phyloP scores from a whole-genome alignment of 2,329 filamentous ascomycete species.

The Colletotrichum euphorbiae region DNA sequence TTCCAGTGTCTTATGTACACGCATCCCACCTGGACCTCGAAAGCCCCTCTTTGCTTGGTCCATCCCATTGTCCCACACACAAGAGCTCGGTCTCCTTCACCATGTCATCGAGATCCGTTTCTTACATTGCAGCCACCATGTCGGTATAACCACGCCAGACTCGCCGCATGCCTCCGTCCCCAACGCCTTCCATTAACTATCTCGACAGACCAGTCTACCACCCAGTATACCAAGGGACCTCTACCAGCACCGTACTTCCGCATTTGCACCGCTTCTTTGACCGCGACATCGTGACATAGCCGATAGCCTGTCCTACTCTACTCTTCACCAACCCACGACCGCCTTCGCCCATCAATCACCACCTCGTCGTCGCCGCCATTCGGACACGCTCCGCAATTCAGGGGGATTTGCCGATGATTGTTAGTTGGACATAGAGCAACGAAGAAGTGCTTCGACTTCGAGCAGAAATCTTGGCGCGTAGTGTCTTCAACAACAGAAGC shows the following conservation, averaged over 20 bases:
- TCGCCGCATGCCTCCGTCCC: constrained; percentile 28
- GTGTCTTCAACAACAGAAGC: constrained; percentile 2
- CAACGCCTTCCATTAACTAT: constrained; percentile 17
- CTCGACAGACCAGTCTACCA: constrained; percentile 3
- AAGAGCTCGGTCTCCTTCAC: constrained; percentile 39
- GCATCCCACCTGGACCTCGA: constrained; percentile 37
- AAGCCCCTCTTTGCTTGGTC: constrained; percentile 38
- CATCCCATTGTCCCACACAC: constrained; percentile 41
- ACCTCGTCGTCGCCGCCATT: not conserved
- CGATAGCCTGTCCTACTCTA: not conserved
- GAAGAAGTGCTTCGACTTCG: constrained; percentile 33
- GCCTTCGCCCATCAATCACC: not conserved
- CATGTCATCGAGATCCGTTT: constrained; percentile 42
- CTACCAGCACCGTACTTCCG: not conserved
- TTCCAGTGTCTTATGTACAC: constrained; percentile 6
- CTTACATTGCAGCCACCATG: constrained; percentile 30
- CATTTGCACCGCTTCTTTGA: not conserved
- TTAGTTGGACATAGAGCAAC: constrained; percentile 1
- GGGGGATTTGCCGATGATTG: not conserved
- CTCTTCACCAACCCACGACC: not conserved
- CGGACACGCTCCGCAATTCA: not conserved
- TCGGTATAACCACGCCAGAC: constrained; percentile 40
- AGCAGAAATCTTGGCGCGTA: constrained; percentile 3
- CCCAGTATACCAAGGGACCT: not conserved
- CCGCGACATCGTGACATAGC: not conserved